Conservation (phyloP, 2,329 filamentous ascomycete species). For the Trichoderma asperellum region DNA sequence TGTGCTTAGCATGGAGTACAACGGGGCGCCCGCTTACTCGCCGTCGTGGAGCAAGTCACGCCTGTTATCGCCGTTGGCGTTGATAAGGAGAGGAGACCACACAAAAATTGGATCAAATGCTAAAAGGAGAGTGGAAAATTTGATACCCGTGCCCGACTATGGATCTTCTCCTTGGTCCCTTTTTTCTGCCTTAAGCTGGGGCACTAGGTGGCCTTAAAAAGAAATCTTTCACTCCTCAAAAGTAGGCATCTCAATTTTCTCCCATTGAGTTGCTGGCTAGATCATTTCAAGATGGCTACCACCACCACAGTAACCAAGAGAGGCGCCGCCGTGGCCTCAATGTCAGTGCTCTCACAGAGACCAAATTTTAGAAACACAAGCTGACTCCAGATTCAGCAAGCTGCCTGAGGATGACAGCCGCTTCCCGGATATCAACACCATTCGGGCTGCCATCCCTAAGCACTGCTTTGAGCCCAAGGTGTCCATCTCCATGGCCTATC, state of each 20-base stretch:
- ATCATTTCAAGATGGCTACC: constrained; percentile 20
- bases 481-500: constrained; percentile 44
- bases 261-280: constrained; percentile 11
- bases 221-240: not conserved
- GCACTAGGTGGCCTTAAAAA: constrained; percentile 17
- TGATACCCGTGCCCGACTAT: constrained; percentile 26
- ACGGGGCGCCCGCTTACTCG: not conserved
- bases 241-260: constrained; percentile 15
- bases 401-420: constrained; percentile 24
- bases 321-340: constrained; percentile 19
- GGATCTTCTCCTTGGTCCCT: constrained; percentile 21
- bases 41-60: constrained; percentile 4
- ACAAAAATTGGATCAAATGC: constrained; percentile 22
- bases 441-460: constrained; percentile 54
- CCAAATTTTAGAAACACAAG: not conserved
- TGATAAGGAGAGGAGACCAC: constrained; percentile 24
- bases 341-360: constrained; percentile 12
- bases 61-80: constrained; percentile 7
- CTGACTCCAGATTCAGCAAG: constrained; percentile 20
- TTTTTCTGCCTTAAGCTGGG: constrained; percentile 20
- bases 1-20: constrained; percentile 15
- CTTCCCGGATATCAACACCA: constrained; percentile 28
- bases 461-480: constrained; percentile 59
- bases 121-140: constrained; percentile 24
- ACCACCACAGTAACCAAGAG: constrained; percentile 25